Percentiles rank a stretch among this genome's conserved stretches.
phyloP scores from a whole-genome alignment of 257 asterid genomes.

The Solanum verrucosum region DNA sequence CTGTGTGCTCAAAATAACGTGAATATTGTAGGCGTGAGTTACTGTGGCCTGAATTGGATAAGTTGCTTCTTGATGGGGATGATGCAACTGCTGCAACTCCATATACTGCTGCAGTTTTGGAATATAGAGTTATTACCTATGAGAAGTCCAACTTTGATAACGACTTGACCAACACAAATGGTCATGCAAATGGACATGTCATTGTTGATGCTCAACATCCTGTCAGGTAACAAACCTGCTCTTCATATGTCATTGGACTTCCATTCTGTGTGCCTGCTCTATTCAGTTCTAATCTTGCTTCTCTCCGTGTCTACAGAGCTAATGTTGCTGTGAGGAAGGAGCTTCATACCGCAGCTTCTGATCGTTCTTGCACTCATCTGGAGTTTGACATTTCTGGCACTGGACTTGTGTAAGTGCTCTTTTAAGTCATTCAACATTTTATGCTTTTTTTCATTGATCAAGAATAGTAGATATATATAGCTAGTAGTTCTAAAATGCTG shows the following conservation, averaged over 20 bases:
- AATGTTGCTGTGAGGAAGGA: slow-evolving; percentile 82
- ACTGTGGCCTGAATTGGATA: slow-evolving; percentile 94
- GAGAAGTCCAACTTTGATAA: slow-evolving; percentile 42
- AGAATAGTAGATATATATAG: background rate
- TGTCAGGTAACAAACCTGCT: slow-evolving; percentile 40
- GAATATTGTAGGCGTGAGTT: slow-evolving; percentile 59
- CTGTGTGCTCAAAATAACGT: background rate
- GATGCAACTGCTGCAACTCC: slow-evolving; percentile 70
- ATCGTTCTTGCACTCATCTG: slow-evolving; percentile 94
- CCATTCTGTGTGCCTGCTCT: background rate
- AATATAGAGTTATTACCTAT: slow-evolving; percentile 74
- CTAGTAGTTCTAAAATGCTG: background rate
- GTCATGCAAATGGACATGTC: slow-evolving; percentile 50
- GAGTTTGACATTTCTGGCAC: slow-evolving; percentile 94
- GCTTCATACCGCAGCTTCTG: slow-evolving; percentile 89
- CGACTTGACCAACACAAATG: slow-evolving; percentile 29
- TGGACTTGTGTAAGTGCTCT: slow-evolving; percentile 61
- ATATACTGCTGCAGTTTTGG: slow-evolving; percentile 86
- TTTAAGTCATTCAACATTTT: background rate
- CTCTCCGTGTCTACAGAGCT: slow-evolving; percentile 33
- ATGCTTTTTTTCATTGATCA: background rate
- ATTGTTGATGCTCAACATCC: slow-evolving; percentile 92
- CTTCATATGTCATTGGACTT: background rate
- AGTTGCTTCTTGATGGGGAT: slow-evolving; percentile 51
- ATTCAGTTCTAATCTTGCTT: slow-evolving; percentile 5